Evolutionary conservation across 139 green algal species (phyloP), one percentile per base, ranked within the genome.

Genomic region (Pleodorina starrii): DNA sequence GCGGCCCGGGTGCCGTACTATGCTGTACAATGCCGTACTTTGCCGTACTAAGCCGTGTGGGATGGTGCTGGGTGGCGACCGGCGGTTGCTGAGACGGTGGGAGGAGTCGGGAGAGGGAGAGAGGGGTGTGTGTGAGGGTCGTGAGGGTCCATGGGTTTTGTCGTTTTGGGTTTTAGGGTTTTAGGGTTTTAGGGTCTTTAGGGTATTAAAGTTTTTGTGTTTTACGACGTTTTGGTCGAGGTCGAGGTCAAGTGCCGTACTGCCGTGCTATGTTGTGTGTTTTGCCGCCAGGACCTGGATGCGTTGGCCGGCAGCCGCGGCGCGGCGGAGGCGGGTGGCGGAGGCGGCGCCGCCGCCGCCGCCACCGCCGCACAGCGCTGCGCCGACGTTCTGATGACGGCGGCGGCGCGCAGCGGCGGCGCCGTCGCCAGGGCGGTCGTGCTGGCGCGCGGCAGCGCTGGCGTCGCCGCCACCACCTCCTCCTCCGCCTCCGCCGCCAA

Each of bases 281-380:
- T 57, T 10, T 57, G 48, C 11, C 48, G 48, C 48, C 81, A 87
- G 81, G 72, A 93, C 72, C 36, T 93, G 48, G 85, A 93, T 36
- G 86, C 72, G 19, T 59, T 94, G 14, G 78, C 74, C 1, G 71
- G 84, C 38, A 74, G 32, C 23, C 50, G 84, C 38, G 40, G 84
- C 12, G 72, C 72, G 6, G 38, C 72, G 1, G 84, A 89, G 46
- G 84, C 69, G 29, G 71, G 19, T 27, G 44, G 21, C 5, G 19
- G 27, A 6, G 66, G 32, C 10, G 10, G 14, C 1, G 38, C 38
- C 4, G 68, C 46, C 27, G 60, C 21, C 1, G 57, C 57, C 29
- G 57, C 79, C 23, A 44, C 44, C n/a, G 81, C 81, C 29, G 81
- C 81, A 29, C 60, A 77, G 59, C 81, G 81, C 40, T 77, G 60